A percentile compares a stretch with the other conserved stretches of the same genome.
Evolutionary conservation across 2,329 filamentous ascomycete species (phyloP).

Genomic region (Aspergillus aculeatinus): DNA sequence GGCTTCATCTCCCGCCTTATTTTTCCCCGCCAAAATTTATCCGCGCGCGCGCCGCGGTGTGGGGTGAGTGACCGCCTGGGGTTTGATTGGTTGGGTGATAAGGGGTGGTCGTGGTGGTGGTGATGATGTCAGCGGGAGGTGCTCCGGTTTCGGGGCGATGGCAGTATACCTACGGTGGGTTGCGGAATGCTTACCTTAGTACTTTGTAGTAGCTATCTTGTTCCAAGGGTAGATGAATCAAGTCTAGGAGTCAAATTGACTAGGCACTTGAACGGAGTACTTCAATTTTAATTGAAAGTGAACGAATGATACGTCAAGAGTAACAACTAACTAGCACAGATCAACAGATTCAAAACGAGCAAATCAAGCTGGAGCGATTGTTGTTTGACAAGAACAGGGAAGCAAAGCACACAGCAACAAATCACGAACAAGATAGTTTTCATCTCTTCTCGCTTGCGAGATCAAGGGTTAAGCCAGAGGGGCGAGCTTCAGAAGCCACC

Average conservation of each 20-base stretch:
- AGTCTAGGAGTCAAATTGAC: no score
- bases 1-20: constrained; percentile 4
- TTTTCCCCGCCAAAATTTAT: constrained; percentile 29
- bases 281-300: not conserved
- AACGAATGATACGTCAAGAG: not conserved
- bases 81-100: constrained; percentile 13
- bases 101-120: not conserved
- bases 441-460: not conserved
- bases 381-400: not conserved
- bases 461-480: not conserved
- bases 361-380: not conserved
- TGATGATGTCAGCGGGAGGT: constrained; percentile 15
- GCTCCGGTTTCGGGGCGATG: not conserved
- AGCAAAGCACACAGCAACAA: not conserved
- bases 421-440: not conserved
- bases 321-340: not conserved
- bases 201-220: no score
- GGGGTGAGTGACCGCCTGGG: constrained; percentile 13
- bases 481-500: not conserved
- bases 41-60: not conserved
- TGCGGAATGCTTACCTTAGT: no score
- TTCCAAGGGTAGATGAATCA: no score
- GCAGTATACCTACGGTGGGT: no score
- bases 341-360: not conserved
- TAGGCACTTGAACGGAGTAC: no score